phyloP scores from a whole-genome alignment of 2,329 filamentous ascomycete genomes.

The Fusarium sp. region DNA sequence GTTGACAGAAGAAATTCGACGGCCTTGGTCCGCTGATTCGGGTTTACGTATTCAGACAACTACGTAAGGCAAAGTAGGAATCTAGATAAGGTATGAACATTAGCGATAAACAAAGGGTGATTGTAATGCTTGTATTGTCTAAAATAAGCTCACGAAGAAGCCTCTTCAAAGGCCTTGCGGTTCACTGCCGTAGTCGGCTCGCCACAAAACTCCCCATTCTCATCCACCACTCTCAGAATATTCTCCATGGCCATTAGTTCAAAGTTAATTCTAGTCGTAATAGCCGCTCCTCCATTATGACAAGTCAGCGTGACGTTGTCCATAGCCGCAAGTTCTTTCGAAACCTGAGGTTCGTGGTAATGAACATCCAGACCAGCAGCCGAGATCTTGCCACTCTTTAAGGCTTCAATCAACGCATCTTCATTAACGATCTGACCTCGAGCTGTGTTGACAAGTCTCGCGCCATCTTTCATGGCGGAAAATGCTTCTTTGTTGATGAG shows the following conservation, averaged over 20 bases:
- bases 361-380: conserved; percentile 64
- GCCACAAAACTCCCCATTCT: conserved; percentile 20
- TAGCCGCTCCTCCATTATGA: conserved; percentile 50
- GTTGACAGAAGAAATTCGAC: not conserved
- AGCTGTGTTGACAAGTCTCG: conserved; percentile 61
- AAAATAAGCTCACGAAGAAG: not conserved
- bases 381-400: conserved; percentile 55
- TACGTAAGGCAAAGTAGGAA: fast-evolving
- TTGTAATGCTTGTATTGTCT: fast-evolving
- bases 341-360: conserved; percentile 60
- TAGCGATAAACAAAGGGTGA: fast-evolving
- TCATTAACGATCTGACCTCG: conserved; percentile 63
- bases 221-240: conserved; percentile 35
- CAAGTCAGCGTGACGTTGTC: conserved; percentile 51
- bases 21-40: too few species aligned
- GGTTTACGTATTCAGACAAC: too few species aligned
- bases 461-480: conserved; percentile 56
- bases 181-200: conserved; percentile 30
- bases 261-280: conserved; percentile 52
- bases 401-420: conserved; percentile 55
- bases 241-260: conserved; percentile 43
- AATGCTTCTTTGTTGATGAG: conserved; percentile 25
- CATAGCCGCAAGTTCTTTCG: conserved; percentile 48
- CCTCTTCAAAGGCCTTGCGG: not conserved
- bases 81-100: fast-evolving